phyloP scores from a whole-genome alignment of 2,329 filamentous ascomycete genomes.

The Claviceps sp. region DNA sequence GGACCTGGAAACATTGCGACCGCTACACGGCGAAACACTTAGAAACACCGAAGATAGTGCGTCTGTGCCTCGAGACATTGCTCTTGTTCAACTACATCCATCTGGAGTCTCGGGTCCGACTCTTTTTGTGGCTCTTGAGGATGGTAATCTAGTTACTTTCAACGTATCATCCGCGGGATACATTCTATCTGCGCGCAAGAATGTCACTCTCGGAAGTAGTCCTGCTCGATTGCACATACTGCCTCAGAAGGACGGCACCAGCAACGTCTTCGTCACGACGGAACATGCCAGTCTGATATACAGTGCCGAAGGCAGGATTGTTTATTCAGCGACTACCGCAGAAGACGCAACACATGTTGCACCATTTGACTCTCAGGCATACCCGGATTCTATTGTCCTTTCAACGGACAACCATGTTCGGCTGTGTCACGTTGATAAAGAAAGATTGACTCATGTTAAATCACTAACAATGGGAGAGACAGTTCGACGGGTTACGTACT shows the following conservation, averaged over 20 bases:
- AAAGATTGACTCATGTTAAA: conserved; percentile 79
- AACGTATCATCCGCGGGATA: conserved; percentile 50
- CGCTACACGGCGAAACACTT: conserved; percentile 51
- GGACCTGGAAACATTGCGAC: conserved; percentile 50
- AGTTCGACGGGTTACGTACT: conserved; percentile 78
- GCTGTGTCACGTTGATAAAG: conserved; percentile 68
- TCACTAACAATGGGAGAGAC: conserved; percentile 68
- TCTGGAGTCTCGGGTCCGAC: conserved; percentile 47
- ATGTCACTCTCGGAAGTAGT: conserved; percentile 71
- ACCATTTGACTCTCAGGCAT: conserved; percentile 69
- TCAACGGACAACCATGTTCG: conserved; percentile 65
- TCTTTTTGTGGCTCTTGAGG: conserved; percentile 79
- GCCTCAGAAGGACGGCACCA: conserved; percentile 52
- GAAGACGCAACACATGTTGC: conserved; percentile 74
- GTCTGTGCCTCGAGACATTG: conserved; percentile 71
- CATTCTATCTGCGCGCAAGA: conserved; percentile 59
- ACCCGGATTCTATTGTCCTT: conserved; percentile 67
- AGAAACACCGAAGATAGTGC: conserved; percentile 49
- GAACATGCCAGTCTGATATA: conserved; percentile 94
- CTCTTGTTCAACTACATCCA: conserved; percentile 65
- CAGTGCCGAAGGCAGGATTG: conserved; percentile 69
- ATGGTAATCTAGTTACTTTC: conserved; percentile 82
- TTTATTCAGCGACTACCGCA: conserved; percentile 88
- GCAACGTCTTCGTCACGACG: conserved; percentile 82
- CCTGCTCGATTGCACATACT: conserved; percentile 71